These are phyloP conservation scores for Gaultheria prostrata DNA, from an alignment of 148 eudicot genomes.

Conservation along the genomic window DNA sequence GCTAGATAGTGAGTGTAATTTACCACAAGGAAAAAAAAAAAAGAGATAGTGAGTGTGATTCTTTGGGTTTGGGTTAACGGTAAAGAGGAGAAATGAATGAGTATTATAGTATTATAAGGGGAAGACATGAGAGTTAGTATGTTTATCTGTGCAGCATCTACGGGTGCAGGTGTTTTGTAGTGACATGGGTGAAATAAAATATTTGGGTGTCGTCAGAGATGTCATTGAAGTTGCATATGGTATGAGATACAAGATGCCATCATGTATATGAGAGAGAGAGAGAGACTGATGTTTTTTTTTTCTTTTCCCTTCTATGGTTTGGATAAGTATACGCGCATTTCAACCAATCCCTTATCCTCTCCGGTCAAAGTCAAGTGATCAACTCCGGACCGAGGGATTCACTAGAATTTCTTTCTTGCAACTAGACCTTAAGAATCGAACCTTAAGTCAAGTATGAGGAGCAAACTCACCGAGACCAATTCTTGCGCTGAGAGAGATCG, in stretches of 20 bases:
- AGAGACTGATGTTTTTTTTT: background rate
- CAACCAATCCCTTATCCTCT: too few species aligned
- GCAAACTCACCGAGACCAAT: too few species aligned
- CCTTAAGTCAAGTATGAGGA: too few species aligned
- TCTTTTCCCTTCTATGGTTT: too few species aligned
- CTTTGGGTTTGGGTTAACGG: background rate
- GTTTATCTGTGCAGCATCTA: constrained; percentile 26
- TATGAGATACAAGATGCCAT: background rate
- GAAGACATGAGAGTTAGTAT: background rate
- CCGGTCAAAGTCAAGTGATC: too few species aligned
- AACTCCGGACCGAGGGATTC: too few species aligned
- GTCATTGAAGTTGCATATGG: constrained; percentile 1
- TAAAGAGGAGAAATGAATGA: background rate
- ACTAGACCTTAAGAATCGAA: too few species aligned
- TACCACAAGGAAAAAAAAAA: too few species aligned
- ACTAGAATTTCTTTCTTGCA: too few species aligned
- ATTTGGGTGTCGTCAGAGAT: constrained; percentile 10
- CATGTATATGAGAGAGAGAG: background rate
- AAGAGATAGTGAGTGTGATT: background rate
- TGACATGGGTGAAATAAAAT: constrained; percentile 17
- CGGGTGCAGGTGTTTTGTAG: constrained; percentile 32
- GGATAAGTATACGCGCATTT: too few species aligned
- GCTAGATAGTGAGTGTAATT: background rate
- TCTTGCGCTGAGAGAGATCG: background rate
- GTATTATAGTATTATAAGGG: background rate